Base-by-base conservation (phyloP, 805 yeast species). In the Pichia californica region DNA sequence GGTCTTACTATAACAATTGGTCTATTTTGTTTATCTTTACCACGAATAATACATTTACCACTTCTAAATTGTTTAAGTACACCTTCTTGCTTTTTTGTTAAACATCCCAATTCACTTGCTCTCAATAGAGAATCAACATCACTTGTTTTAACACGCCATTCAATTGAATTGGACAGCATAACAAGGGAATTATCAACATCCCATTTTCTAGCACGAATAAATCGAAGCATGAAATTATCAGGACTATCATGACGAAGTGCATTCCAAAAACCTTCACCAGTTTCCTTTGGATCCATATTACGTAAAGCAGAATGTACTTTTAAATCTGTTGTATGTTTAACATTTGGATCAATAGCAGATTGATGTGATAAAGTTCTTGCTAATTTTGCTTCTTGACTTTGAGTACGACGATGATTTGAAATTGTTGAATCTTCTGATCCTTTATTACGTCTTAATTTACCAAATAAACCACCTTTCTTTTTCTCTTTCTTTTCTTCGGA, bases 141-240 rank as follows among this genome's bases (percentile, higher is more conserved):
- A 44, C 71, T 70, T 48, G 76, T 83, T 33, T 71, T 69, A 14
- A 68, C 49, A 58, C 97, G 78, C 95, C 96, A 89, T 48, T 74
- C 70, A 52, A 87, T 60, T 6, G 94, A 81, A 48, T 74, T 69
- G n/a, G 81, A 70, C 40, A 87, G 56, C 95, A 88, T 88, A 18
- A 69, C 67, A 44, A 85, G 59, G 0, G 88, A 72, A 55, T 79
- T 76, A 52, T 78, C 81, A 19, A 80, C 70, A 51, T 83, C 78
- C 81, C 88, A 88, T 64, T 88, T 88, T 64, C 96, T 79, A 31
- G 96, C 96, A 53, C 95, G 73, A 21, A 86, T 64, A 55, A 83
- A 89, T 55, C 95, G 74, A 56, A 89, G 69, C 26, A 87, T 40
- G 52, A 81, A 63, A 54, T 84, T 82, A 62, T 93, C 99, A 3